Evolutionary conservation across 495 filamentous ascomycete species (phyloP), one percentile per base, ranked within the genome.

Genomic region (Xylaria longipes): DNA sequence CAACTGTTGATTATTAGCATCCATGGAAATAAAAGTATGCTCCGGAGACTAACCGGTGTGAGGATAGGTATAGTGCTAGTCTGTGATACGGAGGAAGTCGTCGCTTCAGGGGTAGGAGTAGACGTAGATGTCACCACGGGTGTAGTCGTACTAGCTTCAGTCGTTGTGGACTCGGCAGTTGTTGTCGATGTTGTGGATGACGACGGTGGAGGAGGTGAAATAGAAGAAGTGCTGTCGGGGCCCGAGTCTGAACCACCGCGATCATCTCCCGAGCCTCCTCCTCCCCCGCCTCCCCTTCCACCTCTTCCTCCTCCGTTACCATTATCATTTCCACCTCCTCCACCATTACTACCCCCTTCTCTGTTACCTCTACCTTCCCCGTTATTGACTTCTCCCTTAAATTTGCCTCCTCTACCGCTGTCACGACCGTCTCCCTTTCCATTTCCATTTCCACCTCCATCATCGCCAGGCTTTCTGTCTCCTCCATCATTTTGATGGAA

Each of bases 71-170:
- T 56, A 4, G 33, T 14, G 33, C 3, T 54, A 7, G 11, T 22
- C 5, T 67, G 43, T 27, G 15, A 11, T 31, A 22, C 33, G n/a
- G 65, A 39, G 6, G 65, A 43, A 11, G 48, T 33, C 35, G 48
- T 67, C 25, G 35, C 6, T 67, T 67, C 65, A 56, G 65, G 46
- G 6, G 22, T 5, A 56, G 48, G 35, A 37, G 43, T 41, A 35
- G 65, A 29, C n/a, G 65, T 67, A 67, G 65, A 29, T 56, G 39
- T 41, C n/a, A 65, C 31, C 6, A 43, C 35, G 17, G 65, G 15
- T n/a, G 46, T 54, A 31, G 65, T 66, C 17, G 63, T 50, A 52
- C 45, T 67, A 43, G 20, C 35, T n/a, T 43, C 60, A 43, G 7
- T 17, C 63, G 46, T 45, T 22, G 65, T 37, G 2, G 65, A 39